Base-by-base conservation (phyloP, 1,284 basidiomycete genomes). In the Ceratorhiza oryzae-sativae region DNA sequence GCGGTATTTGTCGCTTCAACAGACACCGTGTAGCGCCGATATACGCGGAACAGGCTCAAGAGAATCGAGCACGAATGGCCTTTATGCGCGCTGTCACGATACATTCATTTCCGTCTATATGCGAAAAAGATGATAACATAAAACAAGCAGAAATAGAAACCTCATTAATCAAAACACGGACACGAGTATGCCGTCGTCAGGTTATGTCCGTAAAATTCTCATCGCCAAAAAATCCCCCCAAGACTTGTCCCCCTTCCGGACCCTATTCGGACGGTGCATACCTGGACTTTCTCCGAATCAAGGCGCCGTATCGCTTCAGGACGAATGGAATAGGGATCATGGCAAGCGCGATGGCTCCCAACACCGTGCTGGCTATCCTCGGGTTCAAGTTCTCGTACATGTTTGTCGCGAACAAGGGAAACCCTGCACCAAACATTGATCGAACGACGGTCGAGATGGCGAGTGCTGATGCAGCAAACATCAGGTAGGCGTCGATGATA, bases 401-500 rank as follows among this genome's bases (percentile, higher is more conserved):
- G 73, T 84, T 82, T 0, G 71, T 77, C 0, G 84, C 83, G 73
- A 86, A 85, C 1, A 85, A 77, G 0, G 84, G 83, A 71, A 75
- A 79, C 0, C 79, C 82, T 0, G 83, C 84, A 34, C 85, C 85
- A 63, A 84, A 84, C 0, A 79, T 60, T 0, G 82, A 83, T 72
- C 85, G 81, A 10, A 80, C 76, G 65, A 86, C 82, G 1, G 84
- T 86, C 72, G 81, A 82, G 46, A 79, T 82, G 0, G 84, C 80
- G 1, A 86, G 78, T 0, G 84, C 85, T 1, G 80, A 81, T 30
- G 85, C 84, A 0, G 84, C 83, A 12, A 81, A 79, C 77, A 80
- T 79, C n/a, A 85, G 78, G 74, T 85, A 86, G 5, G 81, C 79
- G 75, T 85, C 85, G 75, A 85, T 81, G 74, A 85, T 80, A 76